Conservation (phyloP, 805 yeast genomes). For the Lachancea mirantina region DNA sequence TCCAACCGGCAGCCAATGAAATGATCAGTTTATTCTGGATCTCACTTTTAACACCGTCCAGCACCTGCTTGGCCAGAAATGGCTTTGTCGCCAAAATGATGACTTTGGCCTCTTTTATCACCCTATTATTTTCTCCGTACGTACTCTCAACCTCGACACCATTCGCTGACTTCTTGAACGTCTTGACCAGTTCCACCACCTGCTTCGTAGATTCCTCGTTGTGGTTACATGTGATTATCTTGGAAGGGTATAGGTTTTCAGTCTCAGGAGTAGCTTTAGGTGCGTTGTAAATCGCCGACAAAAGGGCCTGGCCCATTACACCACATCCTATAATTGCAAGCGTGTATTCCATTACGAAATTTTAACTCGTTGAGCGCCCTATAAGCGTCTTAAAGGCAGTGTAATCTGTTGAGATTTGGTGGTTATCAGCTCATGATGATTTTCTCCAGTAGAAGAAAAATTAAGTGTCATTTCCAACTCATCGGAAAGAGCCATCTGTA, state of each 20-base stretch:
- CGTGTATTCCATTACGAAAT: slow-evolving; percentile 45
- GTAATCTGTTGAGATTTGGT: too few species aligned
- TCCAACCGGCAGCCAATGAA: slow-evolving; percentile 89
- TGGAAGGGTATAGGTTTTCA: slow-evolving; percentile 48
- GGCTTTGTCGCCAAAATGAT: slow-evolving; percentile 88
- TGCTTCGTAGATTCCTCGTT: slow-evolving; percentile 36
- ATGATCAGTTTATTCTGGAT: slow-evolving; percentile 55
- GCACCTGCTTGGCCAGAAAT: slow-evolving; percentile 56
- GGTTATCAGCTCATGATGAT: too few species aligned
- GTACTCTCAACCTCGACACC: slow-evolving; percentile 48
- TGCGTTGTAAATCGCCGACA: slow-evolving; percentile 49
- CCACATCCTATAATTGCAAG: slow-evolving; percentile 87
- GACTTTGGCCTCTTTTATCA: slow-evolving; percentile 59
- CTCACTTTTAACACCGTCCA: slow-evolving; percentile 41
- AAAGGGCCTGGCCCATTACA: slow-evolving; percentile 90
- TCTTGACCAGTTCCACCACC: slow-evolving; percentile 43
- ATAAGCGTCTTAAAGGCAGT: too few species aligned
- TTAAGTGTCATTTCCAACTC: too few species aligned
- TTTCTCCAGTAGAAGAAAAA: too few species aligned
- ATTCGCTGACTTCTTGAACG: slow-evolving; percentile 36
- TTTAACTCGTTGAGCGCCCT: too few species aligned
- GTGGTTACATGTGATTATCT: slow-evolving; percentile 69
- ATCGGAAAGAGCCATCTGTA: too few species aligned
- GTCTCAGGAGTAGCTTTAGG: slow-evolving; percentile 25
- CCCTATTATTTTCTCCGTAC: slow-evolving; percentile 46